A percentile compares a stretch with the other conserved stretches of the same genome.
Conservation (phyloP, 148 eudicot species). For the Gaultheria prostrata region DNA sequence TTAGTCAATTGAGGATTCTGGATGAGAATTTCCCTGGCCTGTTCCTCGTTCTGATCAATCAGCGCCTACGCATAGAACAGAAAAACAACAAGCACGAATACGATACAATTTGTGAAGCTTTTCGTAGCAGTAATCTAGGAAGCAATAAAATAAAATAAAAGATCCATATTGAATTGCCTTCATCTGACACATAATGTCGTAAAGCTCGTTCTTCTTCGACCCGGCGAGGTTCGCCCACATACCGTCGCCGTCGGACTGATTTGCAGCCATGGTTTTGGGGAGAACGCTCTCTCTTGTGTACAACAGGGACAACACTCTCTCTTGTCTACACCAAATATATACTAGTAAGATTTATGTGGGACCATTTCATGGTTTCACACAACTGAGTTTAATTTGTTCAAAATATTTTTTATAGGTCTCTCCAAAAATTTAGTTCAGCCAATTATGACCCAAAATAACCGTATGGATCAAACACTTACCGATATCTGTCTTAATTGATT, state of each 20-base stretch:
- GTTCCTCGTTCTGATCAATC: slow-evolving; percentile 85
- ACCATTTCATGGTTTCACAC: no score
- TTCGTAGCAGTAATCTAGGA: not conserved
- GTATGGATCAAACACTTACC: no score
- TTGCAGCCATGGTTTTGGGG: slow-evolving; percentile 58
- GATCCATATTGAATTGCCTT: slow-evolving; percentile 39
- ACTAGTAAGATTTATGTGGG: no score
- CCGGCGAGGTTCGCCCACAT: slow-evolving; percentile 66
- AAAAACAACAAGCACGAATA: not conserved
- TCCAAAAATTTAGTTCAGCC: no score
- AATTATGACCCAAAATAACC: no score
- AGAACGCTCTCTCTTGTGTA: no score
- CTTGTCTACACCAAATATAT: no score
- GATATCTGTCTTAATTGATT: no score
- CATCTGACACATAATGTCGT: slow-evolving; percentile 95
- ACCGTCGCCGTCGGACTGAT: slow-evolving; percentile 59
- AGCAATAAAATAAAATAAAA: not conserved
- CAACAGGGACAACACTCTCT: no score
- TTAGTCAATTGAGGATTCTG: slow-evolving; percentile 75
- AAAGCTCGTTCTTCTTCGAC: slow-evolving; percentile 76
- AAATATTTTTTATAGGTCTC: no score
- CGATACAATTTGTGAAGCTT: not conserved
- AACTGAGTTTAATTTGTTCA: no score
- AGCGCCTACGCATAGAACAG: slow-evolving; percentile 45
- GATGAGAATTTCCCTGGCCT: slow-evolving; percentile 83